A percentile compares a stretch with the other conserved stretches of the same genome.
Conservation (phyloP, 2,329 filamentous ascomycete genomes). For the Trichoderma koningiopsis region DNA sequence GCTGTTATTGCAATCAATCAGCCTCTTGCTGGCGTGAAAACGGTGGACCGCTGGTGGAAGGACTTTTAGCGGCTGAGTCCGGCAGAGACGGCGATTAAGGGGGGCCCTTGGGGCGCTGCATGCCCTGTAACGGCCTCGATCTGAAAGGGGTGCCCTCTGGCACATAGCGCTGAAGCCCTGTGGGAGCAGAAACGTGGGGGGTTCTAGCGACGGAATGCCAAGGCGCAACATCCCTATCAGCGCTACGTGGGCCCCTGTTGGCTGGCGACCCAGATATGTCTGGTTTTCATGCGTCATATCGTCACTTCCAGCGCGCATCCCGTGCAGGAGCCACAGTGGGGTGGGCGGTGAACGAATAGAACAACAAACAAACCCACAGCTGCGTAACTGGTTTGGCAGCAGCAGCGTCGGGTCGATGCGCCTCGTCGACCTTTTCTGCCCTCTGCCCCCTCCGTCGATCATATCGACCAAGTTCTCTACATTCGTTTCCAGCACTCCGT, state of each 20-base stretch:
- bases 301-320: conserved; percentile 7
- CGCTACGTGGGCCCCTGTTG: conserved; percentile 1
- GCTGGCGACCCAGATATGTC: background rate
- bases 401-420: conserved; percentile 18
- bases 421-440: conserved; percentile 5
- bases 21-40: conserved; percentile 3
- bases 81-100: conserved; percentile 2
- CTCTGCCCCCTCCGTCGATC: conserved; percentile 17
- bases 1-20: background rate
- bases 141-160: conserved; percentile 5
- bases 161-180: background rate
- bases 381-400: conserved; percentile 18
- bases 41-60: conserved; percentile 5
- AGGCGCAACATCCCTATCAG: conserved; percentile 8
- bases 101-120: conserved; percentile 9
- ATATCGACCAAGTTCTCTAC: background rate
- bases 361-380: conserved; percentile 10
- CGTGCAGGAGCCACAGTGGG: conserved; percentile 21
- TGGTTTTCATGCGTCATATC: conserved; percentile 19
- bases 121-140: background rate
- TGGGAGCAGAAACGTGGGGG: conserved; percentile 22
- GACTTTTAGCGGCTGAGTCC: background rate
- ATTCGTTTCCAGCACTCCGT: background rate
- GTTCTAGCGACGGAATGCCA: background rate
- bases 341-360: conserved; percentile 25